Conservation (phyloP, 495 filamentous ascomycete genomes). For the Aspergillus saccharolyticus region DNA sequence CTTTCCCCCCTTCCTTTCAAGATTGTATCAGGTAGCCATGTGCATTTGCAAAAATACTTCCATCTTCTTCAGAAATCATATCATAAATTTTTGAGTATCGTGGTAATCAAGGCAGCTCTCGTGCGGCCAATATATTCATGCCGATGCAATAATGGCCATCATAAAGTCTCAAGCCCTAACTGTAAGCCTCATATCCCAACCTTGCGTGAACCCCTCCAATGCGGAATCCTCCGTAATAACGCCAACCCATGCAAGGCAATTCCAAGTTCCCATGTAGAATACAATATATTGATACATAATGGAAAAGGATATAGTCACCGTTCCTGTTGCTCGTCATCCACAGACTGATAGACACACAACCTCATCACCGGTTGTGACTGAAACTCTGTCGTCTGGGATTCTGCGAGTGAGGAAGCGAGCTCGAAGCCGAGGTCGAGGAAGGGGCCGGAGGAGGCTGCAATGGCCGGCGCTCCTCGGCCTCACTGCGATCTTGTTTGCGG, state of each 20-base stretch:
- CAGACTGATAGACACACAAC: no score
- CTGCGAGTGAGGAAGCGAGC: neutral
- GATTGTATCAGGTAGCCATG: neutral
- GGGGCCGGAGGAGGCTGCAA: neutral
- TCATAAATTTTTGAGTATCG: no score
- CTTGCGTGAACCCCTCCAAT: neutral
- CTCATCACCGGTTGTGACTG: neutral
- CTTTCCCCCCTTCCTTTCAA: neutral
- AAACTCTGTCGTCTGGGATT: neutral
- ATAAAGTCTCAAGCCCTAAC: no score
- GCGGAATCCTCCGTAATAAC: neutral
- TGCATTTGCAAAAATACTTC: neutral
- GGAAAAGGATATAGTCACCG: no score
- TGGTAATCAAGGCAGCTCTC: no score
- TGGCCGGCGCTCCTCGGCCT: neutral
- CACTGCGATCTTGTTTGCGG: neutral
- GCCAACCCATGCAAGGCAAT: neutral
- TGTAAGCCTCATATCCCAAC: neutral
- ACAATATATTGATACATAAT: neutral
- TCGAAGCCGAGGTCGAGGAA: neutral
- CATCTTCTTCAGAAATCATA: neutral
- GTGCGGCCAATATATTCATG: no score
- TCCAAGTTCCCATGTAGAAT: neutral
- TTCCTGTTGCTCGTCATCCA: no score
- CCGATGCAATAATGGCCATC: no score